Base-by-base conservation (phyloP, 1,284 basidiomycete species). In the Ustilago cynodontis region DNA sequence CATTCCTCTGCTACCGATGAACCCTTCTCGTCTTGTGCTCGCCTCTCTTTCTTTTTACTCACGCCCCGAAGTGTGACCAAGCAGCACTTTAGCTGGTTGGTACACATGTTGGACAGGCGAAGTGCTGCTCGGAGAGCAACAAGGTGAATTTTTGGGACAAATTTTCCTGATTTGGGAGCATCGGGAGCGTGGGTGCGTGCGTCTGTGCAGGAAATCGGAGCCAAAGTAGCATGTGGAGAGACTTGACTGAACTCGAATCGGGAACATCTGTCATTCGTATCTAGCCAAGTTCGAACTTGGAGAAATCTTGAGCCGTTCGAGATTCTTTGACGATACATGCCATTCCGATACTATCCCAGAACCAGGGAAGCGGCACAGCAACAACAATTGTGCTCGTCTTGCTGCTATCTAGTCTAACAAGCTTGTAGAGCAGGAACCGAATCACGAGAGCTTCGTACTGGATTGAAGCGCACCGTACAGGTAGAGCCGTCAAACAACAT, bases 41-140 rank as follows among this genome's bases (percentile, higher is more conserved):
- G 43, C 43, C 14, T 37, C 14, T 47, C 20, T 47, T 26, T 47
- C 24, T 22, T 47, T 16, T 47, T 13, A 39, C n/a, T 22, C 22
- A 24, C 54, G 35, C 39, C 26, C 57, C 45, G 33, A 59, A 31
- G 31, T 43, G 57, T 59, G 57, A 59, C 57, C 47, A 59, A 59
- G 47, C 57, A 39, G 47, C 29, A 24, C 28, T 8, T 45, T 3
- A 28, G 29, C 14, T 11, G 22, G 3, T 4, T 41, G n/a, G 6
- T 14, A 16, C n/a, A n/a, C n/a, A n/a, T n/a, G n/a, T n/a, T n/a
- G 13, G 39, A 6, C 39, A 41, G 39, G 39, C 39, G 8, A 20
- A 16, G 14, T 41, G 39, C 41, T 52, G 26, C 29, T 52, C 18
- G 31, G 43, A 22, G n/a, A 16, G 47, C 22, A 20, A 33, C 20